Percentiles rank a stretch among this genome's conserved stretches.
Conservation (phyloP, 2,329 filamentous ascomycete genomes). For the Penicillium sp. region DNA sequence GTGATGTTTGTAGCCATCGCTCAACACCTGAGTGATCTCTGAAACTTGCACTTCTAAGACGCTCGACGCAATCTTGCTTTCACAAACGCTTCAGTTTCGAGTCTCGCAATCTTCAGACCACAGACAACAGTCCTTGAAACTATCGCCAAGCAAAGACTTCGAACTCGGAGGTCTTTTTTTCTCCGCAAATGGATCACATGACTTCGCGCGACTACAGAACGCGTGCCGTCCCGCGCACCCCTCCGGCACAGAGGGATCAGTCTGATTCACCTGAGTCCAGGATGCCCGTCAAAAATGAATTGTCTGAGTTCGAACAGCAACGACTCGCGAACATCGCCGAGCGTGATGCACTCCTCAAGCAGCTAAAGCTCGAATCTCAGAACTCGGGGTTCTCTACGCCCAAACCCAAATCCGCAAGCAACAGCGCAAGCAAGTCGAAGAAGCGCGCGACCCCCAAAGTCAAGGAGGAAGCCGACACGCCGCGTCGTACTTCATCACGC, state of each 20-base stretch:
- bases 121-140: too few relatives aligned
- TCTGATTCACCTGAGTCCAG: not conserved
- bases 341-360: constrained; percentile 79
- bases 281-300: constrained; percentile 44
- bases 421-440: constrained; percentile 53
- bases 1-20: constrained; percentile 35
- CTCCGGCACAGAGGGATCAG: not conserved
- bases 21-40: not conserved
- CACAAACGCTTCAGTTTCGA: not conserved
- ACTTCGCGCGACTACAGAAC: constrained; percentile 18
- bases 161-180: constrained; percentile 7
- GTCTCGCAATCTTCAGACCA: not conserved
- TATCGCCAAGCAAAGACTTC: not conserved
- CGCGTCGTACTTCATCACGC: constrained; percentile 63
- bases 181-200: constrained; percentile 16
- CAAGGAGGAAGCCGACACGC: constrained; percentile 64
- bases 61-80: not conserved
- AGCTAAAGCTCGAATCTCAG: constrained; percentile 68
- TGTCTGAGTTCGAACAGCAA: constrained; percentile 86
- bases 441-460: constrained; percentile 53
- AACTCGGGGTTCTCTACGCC: constrained; percentile 68
- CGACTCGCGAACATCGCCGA: constrained; percentile 83
- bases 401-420: constrained; percentile 54
- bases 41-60: not conserved
- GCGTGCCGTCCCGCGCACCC: constrained; percentile 8